Base-by-base conservation (phyloP, 225 moss, liverwort and hornwort species). In the Climacium dendroides region DNA sequence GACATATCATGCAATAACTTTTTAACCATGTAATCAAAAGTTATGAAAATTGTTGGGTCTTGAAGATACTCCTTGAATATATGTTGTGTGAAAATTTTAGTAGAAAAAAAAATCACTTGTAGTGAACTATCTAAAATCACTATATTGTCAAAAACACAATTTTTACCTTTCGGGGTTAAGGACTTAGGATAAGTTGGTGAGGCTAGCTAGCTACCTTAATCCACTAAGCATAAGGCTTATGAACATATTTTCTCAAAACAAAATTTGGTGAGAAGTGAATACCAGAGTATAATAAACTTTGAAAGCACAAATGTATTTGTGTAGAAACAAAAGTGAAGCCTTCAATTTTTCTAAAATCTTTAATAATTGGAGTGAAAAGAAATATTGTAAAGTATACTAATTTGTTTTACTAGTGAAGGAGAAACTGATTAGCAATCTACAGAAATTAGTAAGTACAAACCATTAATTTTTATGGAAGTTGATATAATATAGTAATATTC, bases 341-440 rank as follows among this genome's bases (percentile, higher is more conserved):
- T 13, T 25, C 8, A 41, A 25, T 41, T 14, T 13, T 1, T 24
- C 3, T 69, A 24, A 8, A 69, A 69, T 69, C 13, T 39, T 39
- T 69, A 5, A 25, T 69, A 24, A 13, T 39, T 39, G 24, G 24
- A 39, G 14, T 39, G 15, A 35, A 9, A 18, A 9, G 4, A 66
- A 39, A 39, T 3, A 25, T 1, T 0, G 2, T 2, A 5, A 15
- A 25, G 5, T 8, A 15, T 0, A 15, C 0, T 25, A 0, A 41
- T 41, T 41, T 70, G 1, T 22, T 25, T 4, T 25, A 41, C 3
- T 25, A 41, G 4, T 14, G 2, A 39, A 24, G 1, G 14, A 3
- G 8, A 13, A 24, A 67, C n/a, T n/a, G n/a, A 15, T 41, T 71
- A 26, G 9, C 9, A 26, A 41, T 2, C 5, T 71, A 43, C n/a